A percentile compares a stretch with the other conserved stretches of the same genome.
These are phyloP conservation scores for Naganishia albida DNA, from an alignment of 1,284 basidiomycete species.

Conservation along the genomic window DNA sequence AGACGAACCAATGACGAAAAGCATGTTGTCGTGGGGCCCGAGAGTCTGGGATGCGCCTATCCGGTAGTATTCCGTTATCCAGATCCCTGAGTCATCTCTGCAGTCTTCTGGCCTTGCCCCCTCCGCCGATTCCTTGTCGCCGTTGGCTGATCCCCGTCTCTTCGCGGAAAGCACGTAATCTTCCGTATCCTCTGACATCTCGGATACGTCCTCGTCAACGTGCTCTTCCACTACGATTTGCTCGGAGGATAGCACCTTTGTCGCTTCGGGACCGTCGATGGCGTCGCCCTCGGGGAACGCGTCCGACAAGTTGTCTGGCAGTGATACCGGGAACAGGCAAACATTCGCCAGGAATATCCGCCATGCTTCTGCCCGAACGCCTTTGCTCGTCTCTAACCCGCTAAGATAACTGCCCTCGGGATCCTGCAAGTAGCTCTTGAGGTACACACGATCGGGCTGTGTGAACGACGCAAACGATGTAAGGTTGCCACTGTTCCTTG, in stretches of 20 bases:
- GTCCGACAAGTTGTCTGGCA: background rate
- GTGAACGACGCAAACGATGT: slow-evolving; percentile 34
- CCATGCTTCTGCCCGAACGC: slow-evolving; percentile 17
- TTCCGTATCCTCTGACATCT: slow-evolving; percentile 48
- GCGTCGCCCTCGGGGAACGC: slow-evolving; percentile 9
- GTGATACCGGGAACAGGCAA: slow-evolving; percentile 10
- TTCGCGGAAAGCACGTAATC: slow-evolving; percentile 34
- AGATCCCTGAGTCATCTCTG: background rate
- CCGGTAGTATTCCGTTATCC: slow-evolving; percentile 24
- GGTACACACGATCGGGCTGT: slow-evolving; percentile 45
- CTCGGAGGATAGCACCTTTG: background rate
- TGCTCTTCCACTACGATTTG: background rate
- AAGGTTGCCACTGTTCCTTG: slow-evolving; percentile 28
- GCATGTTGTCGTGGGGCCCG: slow-evolving; percentile 11
- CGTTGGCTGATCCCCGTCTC: background rate
- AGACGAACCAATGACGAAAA: background rate
- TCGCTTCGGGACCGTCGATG: background rate
- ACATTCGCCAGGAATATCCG: slow-evolving; percentile 13
- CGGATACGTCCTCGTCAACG: background rate
- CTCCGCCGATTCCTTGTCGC: background rate
- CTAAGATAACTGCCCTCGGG: slow-evolving; percentile 28
- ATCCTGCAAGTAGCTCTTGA: slow-evolving; percentile 26
- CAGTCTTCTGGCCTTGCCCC: background rate
- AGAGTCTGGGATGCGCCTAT: slow-evolving; percentile 22
- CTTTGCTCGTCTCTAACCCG: slow-evolving; percentile 15